A percentile compares a stretch with the other conserved stretches of the same genome.
Conservation (phyloP, 306 rosid species). For the Cotoneaster glaucophyllus region DNA sequence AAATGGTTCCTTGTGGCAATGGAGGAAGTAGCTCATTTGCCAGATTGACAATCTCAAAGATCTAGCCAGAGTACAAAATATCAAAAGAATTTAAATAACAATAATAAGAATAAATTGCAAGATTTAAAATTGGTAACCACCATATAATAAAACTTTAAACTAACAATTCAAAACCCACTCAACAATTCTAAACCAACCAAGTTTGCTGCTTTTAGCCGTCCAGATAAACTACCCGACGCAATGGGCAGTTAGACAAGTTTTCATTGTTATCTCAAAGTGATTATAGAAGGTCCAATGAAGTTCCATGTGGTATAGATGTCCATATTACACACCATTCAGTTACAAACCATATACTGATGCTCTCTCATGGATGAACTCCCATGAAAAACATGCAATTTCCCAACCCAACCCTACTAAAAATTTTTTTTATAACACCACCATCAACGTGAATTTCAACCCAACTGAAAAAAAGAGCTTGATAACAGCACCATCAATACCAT, state of each 20-base stretch:
- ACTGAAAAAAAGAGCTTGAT: background rate
- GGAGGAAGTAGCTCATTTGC: constrained; percentile 97
- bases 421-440: background rate
- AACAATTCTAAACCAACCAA: background rate
- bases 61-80: constrained; percentile 30
- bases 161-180: background rate
- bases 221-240: background rate
- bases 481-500: background rate
- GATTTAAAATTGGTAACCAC: background rate
- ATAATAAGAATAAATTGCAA: background rate
- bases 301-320: background rate
- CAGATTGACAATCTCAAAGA: constrained; percentile 92
- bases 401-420: background rate
- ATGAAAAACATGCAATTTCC: background rate
- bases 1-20: constrained; percentile 85
- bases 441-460: background rate
- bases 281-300: background rate
- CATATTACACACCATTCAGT: background rate
- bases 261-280: background rate
- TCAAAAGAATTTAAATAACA: background rate
- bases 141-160: background rate
- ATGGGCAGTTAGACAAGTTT: background rate
- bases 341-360: background rate
- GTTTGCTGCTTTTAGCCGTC: background rate
- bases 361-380: background rate